Conservation (phyloP, 106 monocot species). For the Ottelia alismoides region DNA sequence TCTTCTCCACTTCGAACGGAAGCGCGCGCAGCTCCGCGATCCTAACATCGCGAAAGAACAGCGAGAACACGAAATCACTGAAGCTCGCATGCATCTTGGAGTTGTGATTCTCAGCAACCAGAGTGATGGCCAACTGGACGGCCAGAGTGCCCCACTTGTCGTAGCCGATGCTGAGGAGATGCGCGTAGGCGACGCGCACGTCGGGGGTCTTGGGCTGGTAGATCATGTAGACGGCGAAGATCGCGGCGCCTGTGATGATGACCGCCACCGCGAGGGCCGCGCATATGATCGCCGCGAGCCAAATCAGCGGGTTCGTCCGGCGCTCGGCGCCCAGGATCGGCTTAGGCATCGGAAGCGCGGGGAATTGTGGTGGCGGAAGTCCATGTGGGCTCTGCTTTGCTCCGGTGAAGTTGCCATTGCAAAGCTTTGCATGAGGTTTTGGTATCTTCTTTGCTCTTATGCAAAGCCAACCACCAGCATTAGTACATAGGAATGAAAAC, state of each 20-base stretch:
- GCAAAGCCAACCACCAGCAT: not conserved
- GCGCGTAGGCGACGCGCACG: conserved; percentile 28
- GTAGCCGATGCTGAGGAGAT: conserved; percentile 37
- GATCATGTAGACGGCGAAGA: conserved; percentile 49
- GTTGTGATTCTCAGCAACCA: conserved; percentile 59
- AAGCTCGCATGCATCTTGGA: conserved; percentile 28
- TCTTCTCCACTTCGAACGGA: conserved; percentile 32
- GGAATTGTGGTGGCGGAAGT: too few species aligned
- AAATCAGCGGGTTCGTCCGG: conserved; percentile 31
- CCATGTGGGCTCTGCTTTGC: too few species aligned
- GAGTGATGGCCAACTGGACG: conserved; percentile 20
- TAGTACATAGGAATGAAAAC: too few species aligned
- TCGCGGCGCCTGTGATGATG: conserved; percentile 36
- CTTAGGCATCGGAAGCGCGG: conserved; percentile 5
- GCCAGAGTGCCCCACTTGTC: conserved; percentile 48
- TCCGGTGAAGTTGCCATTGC: too few species aligned
- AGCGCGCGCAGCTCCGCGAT: conserved; percentile 43
- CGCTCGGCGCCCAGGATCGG: not conserved
- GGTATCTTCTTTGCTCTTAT: conserved; percentile 26
- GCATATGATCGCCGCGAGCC: conserved; percentile 51
- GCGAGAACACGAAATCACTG: conserved; percentile 17
- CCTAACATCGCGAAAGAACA: conserved; percentile 27
- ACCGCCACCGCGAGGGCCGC: conserved; percentile 44
- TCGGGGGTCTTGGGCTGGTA: conserved; percentile 61
- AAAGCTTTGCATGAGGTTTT: too few species aligned